phyloP scores from a whole-genome alignment of 305 asterid species.

The Lippia alba region DNA sequence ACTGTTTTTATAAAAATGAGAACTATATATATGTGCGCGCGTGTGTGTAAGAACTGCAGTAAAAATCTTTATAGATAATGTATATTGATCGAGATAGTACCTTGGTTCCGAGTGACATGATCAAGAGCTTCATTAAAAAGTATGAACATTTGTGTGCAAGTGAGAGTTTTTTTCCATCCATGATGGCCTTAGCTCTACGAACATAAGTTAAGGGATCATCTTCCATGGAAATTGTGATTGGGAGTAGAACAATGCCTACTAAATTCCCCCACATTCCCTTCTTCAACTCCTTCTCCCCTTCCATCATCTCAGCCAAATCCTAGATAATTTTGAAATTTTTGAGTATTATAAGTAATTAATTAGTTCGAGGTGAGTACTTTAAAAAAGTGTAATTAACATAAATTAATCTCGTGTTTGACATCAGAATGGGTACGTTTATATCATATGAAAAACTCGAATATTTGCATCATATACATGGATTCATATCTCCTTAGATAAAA shows the following conservation, averaged over 20 bases:
- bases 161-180: conserved; percentile 46
- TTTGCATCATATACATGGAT: no score
- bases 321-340: neutral
- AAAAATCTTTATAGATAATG: no score
- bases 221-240: conserved; percentile 23
- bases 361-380: no score
- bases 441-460: no score
- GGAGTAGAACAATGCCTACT: conserved; percentile 37
- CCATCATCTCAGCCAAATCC: conserved; percentile 46
- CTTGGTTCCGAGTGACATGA: conserved; percentile 35
- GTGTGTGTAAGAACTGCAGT: no score
- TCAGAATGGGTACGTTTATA: no score
- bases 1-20: no score
- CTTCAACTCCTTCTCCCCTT: conserved; percentile 33
- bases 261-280: conserved; percentile 44
- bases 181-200: conserved; percentile 40
- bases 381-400: no score
- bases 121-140: neutral
- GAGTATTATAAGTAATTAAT: no score
- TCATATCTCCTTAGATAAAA: no score
- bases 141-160: conserved; percentile 18
- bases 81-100: conserved; percentile 9
- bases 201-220: conserved; percentile 41
- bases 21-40: no score
- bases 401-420: no score